These are phyloP conservation scores for Selaginella moellendorffii DNA, from an alignment of 75 land plant species.

Conservation along the genomic window DNA sequence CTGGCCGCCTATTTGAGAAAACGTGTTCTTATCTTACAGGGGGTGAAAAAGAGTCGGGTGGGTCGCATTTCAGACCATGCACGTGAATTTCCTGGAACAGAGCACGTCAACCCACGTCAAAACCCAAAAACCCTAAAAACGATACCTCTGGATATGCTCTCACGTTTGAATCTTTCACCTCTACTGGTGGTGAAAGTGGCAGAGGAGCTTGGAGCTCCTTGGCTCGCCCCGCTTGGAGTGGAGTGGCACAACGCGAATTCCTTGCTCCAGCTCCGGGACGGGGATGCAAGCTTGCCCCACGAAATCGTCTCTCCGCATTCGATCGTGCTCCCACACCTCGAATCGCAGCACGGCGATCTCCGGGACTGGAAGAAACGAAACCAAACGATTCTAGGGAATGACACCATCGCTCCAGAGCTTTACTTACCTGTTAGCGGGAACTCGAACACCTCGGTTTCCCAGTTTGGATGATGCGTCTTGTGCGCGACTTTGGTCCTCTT, in stretches of 20 bases:
- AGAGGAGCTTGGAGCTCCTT: conserved; percentile 15
- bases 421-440: conserved; percentile 23
- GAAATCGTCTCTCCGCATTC: conserved; percentile 19
- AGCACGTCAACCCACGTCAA: no score
- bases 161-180: background rate
- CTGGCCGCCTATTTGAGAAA: no score
- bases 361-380: conserved; percentile 15
- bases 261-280: conserved; percentile 14
- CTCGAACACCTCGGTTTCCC: conserved; percentile 27
- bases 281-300: conserved; percentile 32
- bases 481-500: conserved; percentile 16
- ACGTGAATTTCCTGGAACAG: no score
- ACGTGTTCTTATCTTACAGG: no score
- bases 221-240: conserved; percentile 16
- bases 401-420: background rate
- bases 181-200: conserved; percentile 12
- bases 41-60: no score
- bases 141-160: no score
- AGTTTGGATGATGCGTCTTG: conserved; percentile 19
- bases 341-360: conserved; percentile 24
- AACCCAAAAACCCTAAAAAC: no score
- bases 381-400: background rate
- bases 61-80: no score
- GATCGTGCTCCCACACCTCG: conserved; percentile 31
- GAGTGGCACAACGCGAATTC: conserved; percentile 18